These are phyloP conservation scores for Xylaria hypoxylon DNA, from an alignment of 2,329 filamentous ascomycete genomes.

Conservation along the genomic window DNA sequence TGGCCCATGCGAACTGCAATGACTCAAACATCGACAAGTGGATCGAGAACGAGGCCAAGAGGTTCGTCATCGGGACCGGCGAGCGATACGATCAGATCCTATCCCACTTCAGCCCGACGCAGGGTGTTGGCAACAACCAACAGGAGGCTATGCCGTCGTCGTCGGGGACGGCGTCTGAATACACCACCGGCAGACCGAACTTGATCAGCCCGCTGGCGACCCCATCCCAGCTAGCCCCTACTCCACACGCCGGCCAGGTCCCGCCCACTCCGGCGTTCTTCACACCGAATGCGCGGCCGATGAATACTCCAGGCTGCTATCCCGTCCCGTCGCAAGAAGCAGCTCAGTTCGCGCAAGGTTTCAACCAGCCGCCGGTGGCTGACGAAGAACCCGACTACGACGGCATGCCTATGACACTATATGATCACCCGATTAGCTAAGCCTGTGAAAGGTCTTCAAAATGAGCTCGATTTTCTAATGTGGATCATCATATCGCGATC, in stretches of 20 bases:
- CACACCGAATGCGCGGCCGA: conserved; percentile 20
- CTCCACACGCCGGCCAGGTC: conserved; percentile 21
- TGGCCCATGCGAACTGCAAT: conserved; percentile 64
- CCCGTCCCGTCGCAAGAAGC: conserved; percentile 22
- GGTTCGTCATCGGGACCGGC: conserved; percentile 57
- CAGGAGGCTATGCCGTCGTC: conserved; percentile 34
- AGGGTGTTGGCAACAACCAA: conserved; percentile 22
- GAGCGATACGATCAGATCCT: conserved; percentile 50
- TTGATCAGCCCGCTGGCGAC: conserved; percentile 34
- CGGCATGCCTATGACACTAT: conserved; percentile 39
- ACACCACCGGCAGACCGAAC: conserved; percentile 17
- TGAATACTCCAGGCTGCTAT: conserved; percentile 32
- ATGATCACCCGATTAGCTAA: conserved; percentile 31
- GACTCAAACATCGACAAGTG: conserved; percentile 65
- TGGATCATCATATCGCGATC: conserved; percentile 1
- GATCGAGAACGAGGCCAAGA: conserved; percentile 64
- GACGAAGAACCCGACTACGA: conserved; percentile 43
- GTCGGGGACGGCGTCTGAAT: conserved; percentile 24
- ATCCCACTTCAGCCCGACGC: conserved; percentile 35
- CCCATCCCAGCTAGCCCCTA: conserved; percentile 29
- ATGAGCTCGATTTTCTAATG: background rate
- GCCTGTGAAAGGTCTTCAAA: background rate
- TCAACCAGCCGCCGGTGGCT: background rate
- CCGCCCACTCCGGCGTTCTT: conserved; percentile 32
- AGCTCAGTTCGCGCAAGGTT: conserved; percentile 23